Conservation (phyloP, 202 grass and related monocot species). For the Carex arenaria region DNA sequence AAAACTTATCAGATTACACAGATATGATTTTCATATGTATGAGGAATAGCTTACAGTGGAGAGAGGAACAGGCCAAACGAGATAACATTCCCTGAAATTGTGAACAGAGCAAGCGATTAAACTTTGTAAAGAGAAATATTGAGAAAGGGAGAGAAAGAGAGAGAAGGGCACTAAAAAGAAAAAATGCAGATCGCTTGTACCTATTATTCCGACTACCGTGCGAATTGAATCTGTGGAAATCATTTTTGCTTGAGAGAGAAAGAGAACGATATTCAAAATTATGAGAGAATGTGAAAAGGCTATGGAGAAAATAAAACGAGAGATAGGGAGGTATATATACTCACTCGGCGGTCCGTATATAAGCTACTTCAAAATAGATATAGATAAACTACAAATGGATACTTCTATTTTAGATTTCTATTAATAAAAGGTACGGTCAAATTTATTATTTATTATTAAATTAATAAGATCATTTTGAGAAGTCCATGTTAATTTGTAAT, state of each 20-base stretch:
- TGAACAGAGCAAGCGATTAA: neutral
- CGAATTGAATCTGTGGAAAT: conserved; percentile 33
- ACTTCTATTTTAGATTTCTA: too few relatives aligned
- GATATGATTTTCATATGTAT: neutral
- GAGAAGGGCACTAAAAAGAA: neutral
- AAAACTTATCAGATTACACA: neutral
- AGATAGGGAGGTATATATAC: neutral
- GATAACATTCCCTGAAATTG: conserved; percentile 45
- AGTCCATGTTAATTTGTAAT: too few relatives aligned
- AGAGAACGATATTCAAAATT: neutral
- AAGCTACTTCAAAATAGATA: too few relatives aligned
- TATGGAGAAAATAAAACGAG: neutral
- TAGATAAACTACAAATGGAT: too few relatives aligned
- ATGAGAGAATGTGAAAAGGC: neutral
- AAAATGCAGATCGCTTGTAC: neutral
- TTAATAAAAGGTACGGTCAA: too few relatives aligned
- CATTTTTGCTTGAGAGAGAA: conserved; percentile 24
- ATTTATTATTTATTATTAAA: too few relatives aligned
- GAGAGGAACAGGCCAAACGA: conserved; percentile 58
- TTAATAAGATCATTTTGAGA: too few relatives aligned
- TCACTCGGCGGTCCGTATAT: too few relatives aligned
- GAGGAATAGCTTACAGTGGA: conserved; percentile 29
- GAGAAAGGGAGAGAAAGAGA: neutral
- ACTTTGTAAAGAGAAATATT: neutral
- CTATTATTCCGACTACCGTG: conserved; percentile 48